Evolutionary conservation across 352 stramenopile genomes (phyloP), one percentile per base, ranked within the genome.

Genomic region (Phytophthora kernoviae): DNA sequence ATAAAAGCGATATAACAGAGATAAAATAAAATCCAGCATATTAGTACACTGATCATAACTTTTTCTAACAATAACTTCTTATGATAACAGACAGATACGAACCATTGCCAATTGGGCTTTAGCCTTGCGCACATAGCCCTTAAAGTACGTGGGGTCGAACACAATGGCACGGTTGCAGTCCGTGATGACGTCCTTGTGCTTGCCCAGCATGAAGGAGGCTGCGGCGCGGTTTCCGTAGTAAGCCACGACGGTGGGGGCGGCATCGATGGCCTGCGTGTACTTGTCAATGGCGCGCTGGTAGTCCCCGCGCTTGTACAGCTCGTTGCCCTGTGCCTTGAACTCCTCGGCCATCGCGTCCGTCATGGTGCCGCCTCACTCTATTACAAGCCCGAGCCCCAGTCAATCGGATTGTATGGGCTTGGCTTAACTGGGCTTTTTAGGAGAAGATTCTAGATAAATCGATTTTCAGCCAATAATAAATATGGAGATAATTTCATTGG

Each of bases 161-260:
- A 93, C 74, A 26, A 98, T 88, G 24, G 91, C 90, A 33, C 73
- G 77, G 65, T 97, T 91, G 70, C 90, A 97, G 72, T 98, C 93
- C 57, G 79, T 83, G 48, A 98, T 75, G 37, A 92, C 89, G 50
- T 98, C 90, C 59, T 96, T 86, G 74, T 93, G 87, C 61, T 94
- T 84, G 64, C 72, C 71, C 39, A 97, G 58, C 92, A 98, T 98
- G 57, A 97, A 91, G 48, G 78, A 88, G 22, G 92, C 93, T 26
- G 93, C 93, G 12, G 93, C 90, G 43, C 93, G 84, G 68, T 98
- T 98, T 50, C 83, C 91, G 54, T 97, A 97, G 62, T 91, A 96
- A 24, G 86, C 76, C 37, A 94, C 84, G 64, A 90, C 73, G 10
- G 86, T 92, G 36, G 88, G 87, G 51, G 87, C 88, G 30, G 84